A percentile compares a stretch with the other conserved stretches of the same genome.
phyloP scores from a whole-genome alignment of 2,329 filamentous ascomycete genomes.

The Metarhizium rileyi region DNA sequence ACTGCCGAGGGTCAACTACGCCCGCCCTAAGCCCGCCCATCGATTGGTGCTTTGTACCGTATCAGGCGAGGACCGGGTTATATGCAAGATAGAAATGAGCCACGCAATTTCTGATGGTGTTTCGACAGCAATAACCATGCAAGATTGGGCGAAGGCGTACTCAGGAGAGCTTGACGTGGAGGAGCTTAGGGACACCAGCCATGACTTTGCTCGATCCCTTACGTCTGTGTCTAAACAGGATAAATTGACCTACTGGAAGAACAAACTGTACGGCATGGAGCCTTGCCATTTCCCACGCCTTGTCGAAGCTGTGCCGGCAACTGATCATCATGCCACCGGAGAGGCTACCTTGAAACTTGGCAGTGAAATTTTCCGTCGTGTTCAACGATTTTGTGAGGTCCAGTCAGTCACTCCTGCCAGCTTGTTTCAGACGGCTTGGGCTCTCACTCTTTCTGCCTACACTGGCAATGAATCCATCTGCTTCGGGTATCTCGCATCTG shows the following conservation, averaged over 20 bases:
- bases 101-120: constrained; percentile 8
- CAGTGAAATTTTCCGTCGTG: neutral
- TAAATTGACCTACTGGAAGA: constrained; percentile 8
- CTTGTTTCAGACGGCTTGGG: constrained; percentile 8
- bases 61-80: neutral
- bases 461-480: constrained; percentile 6
- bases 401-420: constrained; percentile 6
- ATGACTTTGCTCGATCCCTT: neutral
- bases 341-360: neutral
- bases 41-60: neutral
- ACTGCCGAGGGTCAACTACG: neutral
- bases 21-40: neutral
- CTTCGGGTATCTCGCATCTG: constrained; percentile 9
- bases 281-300: constrained; percentile 7
- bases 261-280: constrained; percentile 4
- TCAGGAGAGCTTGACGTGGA: neutral
- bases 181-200: neutral
- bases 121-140: constrained; percentile 4
- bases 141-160: constrained; percentile 5
- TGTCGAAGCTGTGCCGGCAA: neutral
- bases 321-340: neutral
- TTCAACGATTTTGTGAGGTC: constrained; percentile 2
- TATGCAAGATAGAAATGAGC: constrained; percentile 9
- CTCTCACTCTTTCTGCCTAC: constrained; percentile 9
- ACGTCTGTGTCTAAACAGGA: constrained; percentile 2